Conservation (phyloP, 192 early-diverging fungal species). For the Entophlyctis helioformis region DNA sequence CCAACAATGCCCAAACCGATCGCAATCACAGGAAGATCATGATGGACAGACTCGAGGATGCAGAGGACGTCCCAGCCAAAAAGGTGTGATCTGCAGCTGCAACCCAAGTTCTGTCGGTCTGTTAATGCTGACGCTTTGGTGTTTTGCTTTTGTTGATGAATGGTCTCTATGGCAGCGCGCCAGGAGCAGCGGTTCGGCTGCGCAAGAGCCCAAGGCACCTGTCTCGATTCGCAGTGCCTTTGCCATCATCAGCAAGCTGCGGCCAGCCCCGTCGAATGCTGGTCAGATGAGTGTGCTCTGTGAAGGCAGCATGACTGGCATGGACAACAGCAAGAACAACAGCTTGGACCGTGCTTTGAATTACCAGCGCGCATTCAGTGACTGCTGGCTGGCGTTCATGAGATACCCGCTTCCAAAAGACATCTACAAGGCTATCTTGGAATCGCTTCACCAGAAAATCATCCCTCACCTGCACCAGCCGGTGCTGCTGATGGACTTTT, state of each 20-base stretch:
- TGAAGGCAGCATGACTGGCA: conserved; percentile 3
- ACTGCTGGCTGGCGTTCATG: conserved; percentile 71
- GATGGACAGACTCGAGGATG: not conserved
- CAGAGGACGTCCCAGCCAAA: not conserved
- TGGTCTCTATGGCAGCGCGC: too few relatives aligned
- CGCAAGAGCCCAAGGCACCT: not conserved
- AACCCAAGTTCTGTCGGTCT: too few relatives aligned
- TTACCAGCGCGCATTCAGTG: conserved; percentile 61
- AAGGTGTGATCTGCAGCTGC: not conserved
- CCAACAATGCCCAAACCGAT: not conserved
- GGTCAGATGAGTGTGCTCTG: not conserved
- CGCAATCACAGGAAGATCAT: conserved; percentile 3
- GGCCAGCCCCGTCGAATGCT: not conserved
- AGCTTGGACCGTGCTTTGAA: conserved; percentile 9
- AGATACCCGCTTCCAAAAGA: conserved; percentile 54
- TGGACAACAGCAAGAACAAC: not conserved
- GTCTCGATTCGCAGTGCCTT: not conserved
- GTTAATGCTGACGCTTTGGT: too few relatives aligned
- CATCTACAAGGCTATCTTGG: conserved; percentile 69
- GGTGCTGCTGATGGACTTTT: conserved; percentile 78
- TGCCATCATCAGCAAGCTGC: not conserved
- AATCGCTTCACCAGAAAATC: conserved; percentile 76
- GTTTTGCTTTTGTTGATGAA: too few relatives aligned
- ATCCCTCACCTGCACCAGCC: conserved; percentile 79
- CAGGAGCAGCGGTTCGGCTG: too few relatives aligned